Evolutionary conservation across 2,329 filamentous ascomycete species (phyloP).

Genomic region (Colletotrichum gigasporum): DNA sequence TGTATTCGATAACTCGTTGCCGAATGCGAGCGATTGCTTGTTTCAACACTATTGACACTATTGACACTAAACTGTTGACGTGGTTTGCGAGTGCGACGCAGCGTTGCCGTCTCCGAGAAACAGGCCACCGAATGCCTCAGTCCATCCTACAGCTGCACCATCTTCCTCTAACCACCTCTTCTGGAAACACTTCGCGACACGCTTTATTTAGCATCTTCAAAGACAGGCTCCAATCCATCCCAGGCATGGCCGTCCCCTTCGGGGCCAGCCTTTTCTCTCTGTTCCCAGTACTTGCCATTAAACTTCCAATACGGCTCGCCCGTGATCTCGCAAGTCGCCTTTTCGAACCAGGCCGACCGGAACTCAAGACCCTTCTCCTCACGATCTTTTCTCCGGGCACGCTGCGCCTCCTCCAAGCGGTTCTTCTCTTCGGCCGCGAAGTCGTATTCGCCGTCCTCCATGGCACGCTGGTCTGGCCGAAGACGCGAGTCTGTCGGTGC

Average conservation of each 20-base stretch:
- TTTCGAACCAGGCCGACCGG: constrained; percentile 84
- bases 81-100: neutral
- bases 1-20: neutral
- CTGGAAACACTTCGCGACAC: neutral
- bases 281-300: constrained; percentile 87
- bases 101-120: neutral
- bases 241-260: constrained; percentile 66
- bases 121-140: constrained; percentile 1
- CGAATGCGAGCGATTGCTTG: constrained; percentile 20
- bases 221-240: constrained; percentile 82
- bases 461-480: constrained; percentile 92
- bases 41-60: constrained; percentile 18
- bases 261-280: constrained; percentile 71
- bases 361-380: constrained; percentile 87
- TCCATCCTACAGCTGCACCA: neutral
- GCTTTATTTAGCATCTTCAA: constrained; percentile 46
- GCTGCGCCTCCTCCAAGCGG: constrained; percentile 90
- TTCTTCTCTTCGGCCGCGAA: constrained; percentile 94
- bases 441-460: constrained; percentile 99
- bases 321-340: constrained; percentile 77
- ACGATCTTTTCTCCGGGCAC: constrained; percentile 75
- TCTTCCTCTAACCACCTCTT: neutral
- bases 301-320: constrained; percentile 93
- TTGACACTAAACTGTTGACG: too few relatives aligned
- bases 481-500: constrained; percentile 95